phyloP scores from a whole-genome alignment of 495 filamentous ascomycete species.

The Penicillium salamii region DNA sequence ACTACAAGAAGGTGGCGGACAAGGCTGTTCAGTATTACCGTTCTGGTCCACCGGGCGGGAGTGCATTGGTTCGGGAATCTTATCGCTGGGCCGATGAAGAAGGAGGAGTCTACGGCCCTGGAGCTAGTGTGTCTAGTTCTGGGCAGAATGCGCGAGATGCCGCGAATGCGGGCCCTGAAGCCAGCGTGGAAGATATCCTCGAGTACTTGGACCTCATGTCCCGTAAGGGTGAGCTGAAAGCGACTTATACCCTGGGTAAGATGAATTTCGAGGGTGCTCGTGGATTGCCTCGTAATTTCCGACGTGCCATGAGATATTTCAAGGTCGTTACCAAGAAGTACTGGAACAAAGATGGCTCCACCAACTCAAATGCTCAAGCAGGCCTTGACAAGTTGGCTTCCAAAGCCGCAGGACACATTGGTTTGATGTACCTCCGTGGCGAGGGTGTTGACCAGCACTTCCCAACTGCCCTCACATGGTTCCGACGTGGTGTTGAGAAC shows the following conservation, averaged over 20 bases:
- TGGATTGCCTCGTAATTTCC: conserved; percentile 68
- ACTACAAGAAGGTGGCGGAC: conserved; percentile 92
- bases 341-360: conserved; percentile 75
- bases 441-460: conserved; percentile 84
- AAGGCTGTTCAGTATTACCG: conserved; percentile 84
- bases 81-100: conserved; percentile 81
- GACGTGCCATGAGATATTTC: conserved; percentile 78
- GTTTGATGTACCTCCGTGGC: conserved; percentile 88
- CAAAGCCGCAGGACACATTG: conserved; percentile 88
- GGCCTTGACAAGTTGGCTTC: conserved; percentile 79
- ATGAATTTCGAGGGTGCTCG: conserved; percentile 88
- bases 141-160: conserved; percentile 78
- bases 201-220: conserved; percentile 95
- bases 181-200: conserved; percentile 86
- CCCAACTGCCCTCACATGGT: conserved; percentile 76
- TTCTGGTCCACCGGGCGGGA: conserved; percentile 88
- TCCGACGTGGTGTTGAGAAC: conserved; percentile 72
- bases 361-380: conserved; percentile 48
- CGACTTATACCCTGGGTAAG: conserved; percentile 82
- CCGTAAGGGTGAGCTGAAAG: conserved; percentile 87
- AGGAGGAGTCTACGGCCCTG: conserved; percentile 92
- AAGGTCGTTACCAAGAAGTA: conserved; percentile 76
- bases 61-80: conserved; percentile 67
- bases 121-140: conserved; percentile 86
- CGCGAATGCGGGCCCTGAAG: conserved; percentile 69